Conservation (phyloP, 1,284 basidiomycete species). For the Ceratobasidium sp. region DNA sequence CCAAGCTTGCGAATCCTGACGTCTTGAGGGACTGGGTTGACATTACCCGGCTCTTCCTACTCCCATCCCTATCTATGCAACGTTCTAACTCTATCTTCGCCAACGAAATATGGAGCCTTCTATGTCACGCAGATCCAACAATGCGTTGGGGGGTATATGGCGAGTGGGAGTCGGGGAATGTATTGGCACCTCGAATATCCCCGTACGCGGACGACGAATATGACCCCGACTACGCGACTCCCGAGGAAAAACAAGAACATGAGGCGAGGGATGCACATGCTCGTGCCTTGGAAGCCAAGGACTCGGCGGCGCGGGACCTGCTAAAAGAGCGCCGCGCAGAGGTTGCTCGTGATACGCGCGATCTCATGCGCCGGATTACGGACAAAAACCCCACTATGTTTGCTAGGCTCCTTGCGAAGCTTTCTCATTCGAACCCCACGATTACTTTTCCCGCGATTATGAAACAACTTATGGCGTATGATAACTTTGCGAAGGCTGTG, state of each 20-base stretch:
- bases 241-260: conserved; percentile 48
- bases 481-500: conserved; percentile 89
- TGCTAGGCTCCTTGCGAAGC: conserved; percentile 89
- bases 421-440: conserved; percentile 91
- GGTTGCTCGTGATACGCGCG: conserved; percentile 77
- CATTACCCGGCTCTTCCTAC: conserved; percentile 76
- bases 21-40: conserved; percentile 70
- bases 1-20: conserved; percentile 40
- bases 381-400: conserved; percentile 69
- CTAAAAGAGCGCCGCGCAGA: conserved; percentile 72
- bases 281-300: conserved; percentile 45
- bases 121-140: conserved; percentile 77
- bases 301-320: conserved; percentile 33
- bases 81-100: conserved; percentile 84
- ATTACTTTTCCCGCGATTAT: conserved; percentile 90
- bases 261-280: conserved; percentile 55
- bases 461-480: conserved; percentile 94
- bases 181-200: conserved; percentile 37
- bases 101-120: conserved; percentile 85
- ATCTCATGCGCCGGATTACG: conserved; percentile 78
- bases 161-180: conserved; percentile 77
- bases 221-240: conserved; percentile 33
- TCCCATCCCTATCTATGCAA: conserved; percentile 87
- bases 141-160: conserved; percentile 90
- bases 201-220: conserved; percentile 38